These are phyloP conservation scores for Boletus reticuloceps DNA, from an alignment of 768 basidiomycete species.

Conservation along the genomic window DNA sequence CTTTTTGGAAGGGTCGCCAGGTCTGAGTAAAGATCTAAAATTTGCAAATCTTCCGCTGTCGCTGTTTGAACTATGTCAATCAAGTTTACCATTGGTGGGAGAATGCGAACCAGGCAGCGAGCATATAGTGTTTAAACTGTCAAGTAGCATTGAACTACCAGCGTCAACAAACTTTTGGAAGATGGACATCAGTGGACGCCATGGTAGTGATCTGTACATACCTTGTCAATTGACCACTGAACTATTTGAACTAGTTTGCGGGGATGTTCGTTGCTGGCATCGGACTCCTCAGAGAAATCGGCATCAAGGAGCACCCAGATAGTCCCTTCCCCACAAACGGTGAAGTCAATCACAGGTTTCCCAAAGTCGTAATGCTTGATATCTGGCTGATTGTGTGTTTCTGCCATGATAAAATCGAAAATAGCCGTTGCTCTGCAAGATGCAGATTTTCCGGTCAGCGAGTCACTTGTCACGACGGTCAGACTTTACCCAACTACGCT, in stretches of 20 bases:
- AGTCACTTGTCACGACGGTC: neutral
- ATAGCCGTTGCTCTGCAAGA: conserved; percentile 61
- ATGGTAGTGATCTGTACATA: conserved; percentile 15
- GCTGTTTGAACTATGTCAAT: conserved; percentile 35
- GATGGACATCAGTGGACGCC: neutral
- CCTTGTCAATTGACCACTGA: conserved; percentile 39
- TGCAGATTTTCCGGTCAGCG: neutral
- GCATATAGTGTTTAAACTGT: conserved; percentile 45
- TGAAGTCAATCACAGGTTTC: conserved; percentile 61
- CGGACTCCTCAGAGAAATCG: conserved; percentile 30
- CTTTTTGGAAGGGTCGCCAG: conserved; percentile 62
- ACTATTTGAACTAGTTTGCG: conserved; percentile 30
- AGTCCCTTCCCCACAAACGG: conserved; percentile 32
- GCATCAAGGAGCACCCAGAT: conserved; percentile 53
- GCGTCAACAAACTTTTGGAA: conserved; percentile 20
- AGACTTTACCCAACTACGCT: conserved; percentile 66
- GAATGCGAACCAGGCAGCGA: conserved; percentile 44
- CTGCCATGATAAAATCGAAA: conserved; percentile 46
- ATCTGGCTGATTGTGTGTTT: conserved; percentile 14
- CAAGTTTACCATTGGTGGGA: neutral
- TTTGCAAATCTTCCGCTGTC: conserved; percentile 44
- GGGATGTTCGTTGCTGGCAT: conserved; percentile 12
- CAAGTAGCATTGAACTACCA: conserved; percentile 33
- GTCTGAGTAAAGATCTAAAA: conserved; percentile 58
- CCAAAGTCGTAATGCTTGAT: conserved; percentile 48